Evolutionary conservation across 192 early-diverging fungal species (phyloP).

Genomic region (Backusella circina): DNA sequence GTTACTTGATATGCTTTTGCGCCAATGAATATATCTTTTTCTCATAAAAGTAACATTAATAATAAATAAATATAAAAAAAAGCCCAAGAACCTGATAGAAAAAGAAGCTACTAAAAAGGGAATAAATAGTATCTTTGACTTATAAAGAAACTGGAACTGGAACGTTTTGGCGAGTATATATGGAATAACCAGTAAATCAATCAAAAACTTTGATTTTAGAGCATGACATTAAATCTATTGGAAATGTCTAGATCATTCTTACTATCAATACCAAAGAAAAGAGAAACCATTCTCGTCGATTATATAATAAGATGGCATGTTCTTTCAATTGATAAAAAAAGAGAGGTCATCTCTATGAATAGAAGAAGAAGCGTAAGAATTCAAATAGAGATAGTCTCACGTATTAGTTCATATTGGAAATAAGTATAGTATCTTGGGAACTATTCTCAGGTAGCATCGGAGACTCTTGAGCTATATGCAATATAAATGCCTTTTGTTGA

Average conservation of each 20-base stretch:
- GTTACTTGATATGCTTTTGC: too few relatives aligned
- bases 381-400: too few relatives aligned
- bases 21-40: neutral
- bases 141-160: neutral
- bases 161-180: neutral
- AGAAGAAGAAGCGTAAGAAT: too few relatives aligned
- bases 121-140: neutral
- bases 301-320: too few relatives aligned
- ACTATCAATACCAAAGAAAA: neutral
- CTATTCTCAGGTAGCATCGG: too few relatives aligned
- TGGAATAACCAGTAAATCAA: neutral
- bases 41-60: neutral
- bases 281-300: too few relatives aligned
- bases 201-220: neutral
- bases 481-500: too few relatives aligned
- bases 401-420: too few relatives aligned
- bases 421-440: too few relatives aligned
- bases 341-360: neutral
- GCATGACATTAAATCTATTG: neutral
- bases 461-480: too few relatives aligned
- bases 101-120: neutral
- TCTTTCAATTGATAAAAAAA: neutral
- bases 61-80: too few relatives aligned
- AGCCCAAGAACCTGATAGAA: neutral
- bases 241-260: neutral